Percentiles rank a stretch among this genome's conserved stretches.
These are phyloP conservation scores for Gossypium bickii DNA, from an alignment of 345 rosid species.

Conservation along the genomic window DNA sequence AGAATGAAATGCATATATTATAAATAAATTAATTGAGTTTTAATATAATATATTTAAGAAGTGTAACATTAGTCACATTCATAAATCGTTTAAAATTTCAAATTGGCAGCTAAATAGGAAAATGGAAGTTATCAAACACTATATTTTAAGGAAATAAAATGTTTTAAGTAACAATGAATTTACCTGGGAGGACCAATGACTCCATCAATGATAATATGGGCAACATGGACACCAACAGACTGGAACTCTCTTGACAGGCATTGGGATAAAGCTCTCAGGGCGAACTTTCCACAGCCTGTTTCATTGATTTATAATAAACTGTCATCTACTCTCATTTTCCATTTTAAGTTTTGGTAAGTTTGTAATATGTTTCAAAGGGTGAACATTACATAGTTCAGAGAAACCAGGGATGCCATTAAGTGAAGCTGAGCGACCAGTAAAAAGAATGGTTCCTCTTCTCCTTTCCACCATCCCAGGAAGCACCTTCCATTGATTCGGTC, in stretches of 20 bases:
- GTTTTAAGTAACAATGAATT: not conserved
- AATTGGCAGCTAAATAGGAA: no score
- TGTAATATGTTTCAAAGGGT: not conserved
- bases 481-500: slow-evolving; percentile 34
- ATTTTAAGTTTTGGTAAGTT: not conserved
- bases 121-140: no score
- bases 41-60: no score
- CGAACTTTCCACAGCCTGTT: slow-evolving; percentile 89
- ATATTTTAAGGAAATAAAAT: no score
- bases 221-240: slow-evolving; percentile 74
- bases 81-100: no score
- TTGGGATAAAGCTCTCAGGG: slow-evolving; percentile 75
- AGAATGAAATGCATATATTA: no score
- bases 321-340: not conserved
- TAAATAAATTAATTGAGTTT: no score
- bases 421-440: slow-evolving; percentile 92
- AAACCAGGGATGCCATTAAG: slow-evolving; percentile 77
- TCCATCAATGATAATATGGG: slow-evolving; percentile 83
- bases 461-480: slow-evolving; percentile 88
- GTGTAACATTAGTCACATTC: no score
- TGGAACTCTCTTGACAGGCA: slow-evolving; percentile 81
- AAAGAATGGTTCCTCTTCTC: slow-evolving; percentile 83
- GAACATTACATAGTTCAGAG: slow-evolving; percentile 62
- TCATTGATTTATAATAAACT: not conserved
- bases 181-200: slow-evolving; percentile 73